Conservation (phyloP, 2,329 filamentous ascomycete genomes). For the Colletotrichum higginsianum region DNA sequence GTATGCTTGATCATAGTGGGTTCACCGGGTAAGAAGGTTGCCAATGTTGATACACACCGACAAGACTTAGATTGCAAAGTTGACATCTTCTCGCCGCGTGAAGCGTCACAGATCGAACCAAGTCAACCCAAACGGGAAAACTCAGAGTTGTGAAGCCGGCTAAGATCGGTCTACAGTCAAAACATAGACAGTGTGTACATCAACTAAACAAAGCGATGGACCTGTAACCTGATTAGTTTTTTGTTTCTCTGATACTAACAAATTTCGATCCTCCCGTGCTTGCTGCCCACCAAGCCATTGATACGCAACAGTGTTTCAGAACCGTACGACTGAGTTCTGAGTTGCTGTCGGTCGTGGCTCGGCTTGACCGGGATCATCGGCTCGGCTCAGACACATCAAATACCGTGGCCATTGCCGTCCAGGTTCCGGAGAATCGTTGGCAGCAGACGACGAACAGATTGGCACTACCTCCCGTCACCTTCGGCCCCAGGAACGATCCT, state of each 20-base stretch:
- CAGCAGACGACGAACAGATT: neutral
- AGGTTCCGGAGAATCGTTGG: no score
- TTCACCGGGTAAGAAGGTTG: neutral
- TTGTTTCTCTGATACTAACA: no score
- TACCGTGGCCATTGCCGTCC: neutral
- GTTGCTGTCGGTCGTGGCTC: neutral
- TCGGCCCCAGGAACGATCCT: neutral
- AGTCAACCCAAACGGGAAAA: no score
- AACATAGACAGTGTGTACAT: neutral
- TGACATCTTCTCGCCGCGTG: neutral
- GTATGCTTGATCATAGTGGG: neutral
- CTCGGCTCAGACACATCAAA: constrained; percentile 27
- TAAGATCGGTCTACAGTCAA: no score
- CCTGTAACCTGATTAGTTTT: no score
- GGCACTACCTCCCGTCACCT: neutral
- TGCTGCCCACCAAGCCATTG: no score
- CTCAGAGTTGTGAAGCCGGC: neutral
- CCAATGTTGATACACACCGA: neutral
- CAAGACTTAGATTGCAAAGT: neutral
- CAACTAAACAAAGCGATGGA: no score
- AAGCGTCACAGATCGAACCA: neutral
- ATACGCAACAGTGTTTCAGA: neutral
- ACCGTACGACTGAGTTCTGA: neutral
- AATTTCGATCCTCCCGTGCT: no score
- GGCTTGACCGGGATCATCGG: constrained; percentile 8